Base-by-base conservation (phyloP, 2,329 filamentous ascomycete genomes). In the Aspergillus sp. region DNA sequence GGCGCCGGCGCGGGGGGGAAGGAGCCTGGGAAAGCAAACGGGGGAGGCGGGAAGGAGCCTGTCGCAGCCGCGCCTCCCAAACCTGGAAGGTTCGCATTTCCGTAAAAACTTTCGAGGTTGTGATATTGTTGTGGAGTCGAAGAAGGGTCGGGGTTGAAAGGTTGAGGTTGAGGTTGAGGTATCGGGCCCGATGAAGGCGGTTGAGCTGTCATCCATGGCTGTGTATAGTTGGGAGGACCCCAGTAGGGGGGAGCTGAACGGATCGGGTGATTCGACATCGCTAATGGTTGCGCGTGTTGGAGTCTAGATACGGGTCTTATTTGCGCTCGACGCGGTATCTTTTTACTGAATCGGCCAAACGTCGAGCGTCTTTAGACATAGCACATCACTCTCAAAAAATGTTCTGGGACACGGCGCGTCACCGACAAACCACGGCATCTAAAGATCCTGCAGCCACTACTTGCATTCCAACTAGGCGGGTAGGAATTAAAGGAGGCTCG, bases 261-360 rank as follows among this genome's bases (percentile, higher is more conserved):
- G 69, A 51, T 39, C 1, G 46, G 40, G 17, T 82, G 80, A 58
- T 79, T 75, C 50, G 79, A 78, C 80, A 82, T 82, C 50, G 53
- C 69, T 15, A 24, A 49, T 13, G 27, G 19, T 39, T 19, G 49
- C 41, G 51, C 42, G 17, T 48, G 37, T 33, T 30, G 5, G 12
- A 37, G 24, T 40, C 20, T 27, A 46, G 24, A 11, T 20, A 40
- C 17, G 30, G 50, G 19, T 19, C 8, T 22, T 33, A 20, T 55
- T 49, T 58, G 51, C 27, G 37, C 19, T 20, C n/a, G 49, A 44
- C 56, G 54, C 60, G 54, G 56, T 39, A 42, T 52, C 17, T 37
- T 22, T 45, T 40, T 45, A 15, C 37, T 15, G 37, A 48, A 55
- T 54, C 51, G 50, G 49, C 30, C 22, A 49, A 56, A 54, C 39